Base-by-base conservation (phyloP, 768 basidiomycete species). In the Rossbeevera mucosa region DNA sequence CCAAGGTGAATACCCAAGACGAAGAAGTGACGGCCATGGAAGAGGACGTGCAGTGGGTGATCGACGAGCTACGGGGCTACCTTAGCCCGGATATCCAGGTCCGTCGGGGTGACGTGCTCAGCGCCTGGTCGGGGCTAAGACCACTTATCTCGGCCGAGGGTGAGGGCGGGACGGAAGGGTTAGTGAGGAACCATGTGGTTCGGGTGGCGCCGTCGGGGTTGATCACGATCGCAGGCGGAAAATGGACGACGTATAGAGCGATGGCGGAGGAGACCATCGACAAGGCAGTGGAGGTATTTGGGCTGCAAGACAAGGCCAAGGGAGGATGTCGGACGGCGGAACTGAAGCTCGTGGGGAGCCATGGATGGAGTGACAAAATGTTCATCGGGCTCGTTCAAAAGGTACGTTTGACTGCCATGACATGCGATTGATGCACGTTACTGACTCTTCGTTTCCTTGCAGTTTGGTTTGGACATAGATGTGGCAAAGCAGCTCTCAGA, bases 181-280 rank as follows among this genome's bases (percentile, higher is more conserved):
- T 99, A 48, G 95, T 99, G 18, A 74, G 95, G 63, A 97, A 87
- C 65, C 95, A 98, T 72, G 80, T 99, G 79, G 88, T 96, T 58
- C 80, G 93, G 64, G 82, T 92, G 29, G 82, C 80, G 38, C 78
- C 80, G 44, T 82, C 82, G 55, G 93, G 94, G 16, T 74, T 99
- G 60, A 71, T 99, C 54, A 97, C 94, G 25, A 93, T 97, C 61
- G 93, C 91, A 2, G 95, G 95, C 16, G 95, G 95, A 5, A 99
- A 99, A 71, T 99, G 95, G 95, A 99, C 95, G 53, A 97, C 95
- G 44, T 99, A 97, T 73, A 76, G 90, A 45, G 86, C 85, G 28
- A 96, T 98, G 95, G 93, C 95, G 21, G 80, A 93, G 73, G 95
- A 98, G 74, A 88, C 93, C 0, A 86, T 97, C 42, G 89, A 97